Evolutionary conservation across 1,284 basidiomycete species (phyloP), one percentile per base, ranked within the genome.

Genomic region (Lentinula novae-zelandiae): DNA sequence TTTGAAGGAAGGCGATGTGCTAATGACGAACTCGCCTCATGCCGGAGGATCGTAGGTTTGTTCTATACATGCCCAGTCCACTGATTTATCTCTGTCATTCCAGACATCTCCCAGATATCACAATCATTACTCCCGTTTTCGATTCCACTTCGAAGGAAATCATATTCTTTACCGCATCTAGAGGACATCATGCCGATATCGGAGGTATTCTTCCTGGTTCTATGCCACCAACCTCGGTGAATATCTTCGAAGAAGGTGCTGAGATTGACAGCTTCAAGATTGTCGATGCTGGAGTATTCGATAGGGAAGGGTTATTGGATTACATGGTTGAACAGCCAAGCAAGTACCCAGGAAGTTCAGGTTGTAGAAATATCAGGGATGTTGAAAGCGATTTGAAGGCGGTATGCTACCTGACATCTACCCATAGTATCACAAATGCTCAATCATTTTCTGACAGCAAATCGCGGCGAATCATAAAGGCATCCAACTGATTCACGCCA

Each of bases 401-500:
- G 58, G 90, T 89, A 66, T 63, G 85, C 73, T 20, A 38, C 17
- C 53, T 60, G 56, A 10, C 56, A 60, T 31, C 36, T 58, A 63
- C 53, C 33, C 20, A 40, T 34, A 49, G 15, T 15, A 13, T 34
- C 9, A 50, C 22, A 10, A 34, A 27, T 58, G 27, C 38, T 61
- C 22, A 52, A 44, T 10, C 22, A n/a, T n/a, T 20, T 39, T 3
- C 12, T 40, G 15, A 10, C 60, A 92, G 85, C 95, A 97, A 89
- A 92, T 98, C 62, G 93, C 96, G 0, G 96, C 96, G 15, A 98
- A 98, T 72, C 87, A 96, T 74, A 98, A 97, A 77, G 96, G 95
- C 13, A 87, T 92, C 31, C 88, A 92, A 65, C 80, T 95, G 7
- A 85, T 95, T 60, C 87, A 87, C 69, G 84, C 87, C 49, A 84